Evolutionary conservation across 1,284 basidiomycete genomes (phyloP), one percentile per base, ranked within the genome.

Genomic region (Ustilago sp.): DNA sequence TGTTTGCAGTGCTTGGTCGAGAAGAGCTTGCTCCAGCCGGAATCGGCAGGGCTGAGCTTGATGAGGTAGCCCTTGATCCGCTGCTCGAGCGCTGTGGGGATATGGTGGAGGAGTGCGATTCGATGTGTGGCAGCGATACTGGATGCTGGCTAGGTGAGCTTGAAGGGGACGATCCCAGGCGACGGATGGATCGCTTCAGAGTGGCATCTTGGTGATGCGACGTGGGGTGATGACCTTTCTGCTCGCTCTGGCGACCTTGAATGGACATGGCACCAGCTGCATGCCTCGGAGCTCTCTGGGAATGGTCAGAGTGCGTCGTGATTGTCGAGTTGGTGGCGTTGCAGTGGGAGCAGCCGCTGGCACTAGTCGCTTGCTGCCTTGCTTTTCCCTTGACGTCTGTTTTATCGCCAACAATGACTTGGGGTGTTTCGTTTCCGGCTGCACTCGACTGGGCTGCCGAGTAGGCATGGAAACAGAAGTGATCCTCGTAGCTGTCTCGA

Each of bases 151-250:
- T 53, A 38, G 70, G 70, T 12, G 70, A 73, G 58, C 31, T 58
- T 8, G 61, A 48, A 15, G 70, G 70, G 1, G 70, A 72, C n/a
- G 70, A 72, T 34, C 60, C 65, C n/a, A 67, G 43, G 35, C 68
- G 61, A 32, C 65, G 64, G 8, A 73, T 63, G 1, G 64, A 58
- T 3, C 70, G 70, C 41, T 73, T 73, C 39, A 64, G 61, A 5
- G 68, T 65, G 32, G 19, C 34, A 28, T 61, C 55, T 6, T 65
- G 53, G 57, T 59, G 50, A 12, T 28, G 38, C 12, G 53, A 39
- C 9, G 55, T n/a, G 32, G 31, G 4, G 17, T 12, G 11, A 13
- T 38, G 17, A 13, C 41, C 31, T 17, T 11, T 38, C 12, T n/a
- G 45, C 51, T 51, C 48, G 38, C 35, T 36, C 17, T 53, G 39